Percentiles rank a stretch among this genome's conserved stretches.
These are phyloP conservation scores for Neopestalotiopsis sp. DNA, from an alignment of 2,329 filamentous ascomycete genomes.

Conservation along the genomic window DNA sequence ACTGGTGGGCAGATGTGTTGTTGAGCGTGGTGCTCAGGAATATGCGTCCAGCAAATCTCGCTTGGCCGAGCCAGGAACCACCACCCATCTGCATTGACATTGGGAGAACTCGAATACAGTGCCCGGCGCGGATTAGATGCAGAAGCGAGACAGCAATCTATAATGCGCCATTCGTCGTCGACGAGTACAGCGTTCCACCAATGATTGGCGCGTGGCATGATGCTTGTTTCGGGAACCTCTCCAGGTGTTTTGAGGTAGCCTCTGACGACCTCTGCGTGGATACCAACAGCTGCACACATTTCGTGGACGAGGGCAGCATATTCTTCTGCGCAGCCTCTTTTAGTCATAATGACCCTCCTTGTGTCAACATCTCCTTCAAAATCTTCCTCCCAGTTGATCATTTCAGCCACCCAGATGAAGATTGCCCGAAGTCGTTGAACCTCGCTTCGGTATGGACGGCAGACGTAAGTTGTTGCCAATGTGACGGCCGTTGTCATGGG, in stretches of 20 bases:
- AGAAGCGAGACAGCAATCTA: conserved; percentile 91
- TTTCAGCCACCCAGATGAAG: conserved; percentile 97
- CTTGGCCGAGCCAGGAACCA: conserved; percentile 92
- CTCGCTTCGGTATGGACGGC: conserved; percentile 91
- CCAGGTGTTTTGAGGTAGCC: conserved; percentile 93
- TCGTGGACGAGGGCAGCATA: conserved; percentile 87
- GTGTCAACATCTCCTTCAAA: conserved; percentile 87
- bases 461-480: conserved; percentile 89
- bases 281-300: conserved; percentile 90
- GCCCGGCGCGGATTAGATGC: conserved; percentile 85
- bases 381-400: conserved; percentile 94
- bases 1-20: conserved; percentile 93
- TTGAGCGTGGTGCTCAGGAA: conserved; percentile 84
- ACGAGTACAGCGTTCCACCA: conserved; percentile 97
- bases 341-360: conserved; percentile 81
- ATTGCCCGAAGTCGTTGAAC: conserved; percentile 92
- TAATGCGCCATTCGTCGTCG: conserved; percentile 94
- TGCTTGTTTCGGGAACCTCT: conserved; percentile 79
- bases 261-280: conserved; percentile 84
- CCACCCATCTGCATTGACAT: conserved; percentile 79
- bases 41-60: conserved; percentile 94
- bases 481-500: conserved; percentile 81
- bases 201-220: conserved; percentile 88
- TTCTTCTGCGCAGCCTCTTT: conserved; percentile 85
- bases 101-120: conserved; percentile 76